Evolutionary conservation across 768 basidiomycete genomes (phyloP), one percentile per base, ranked within the genome.

Genomic region (Cubamyces lactineus): DNA sequence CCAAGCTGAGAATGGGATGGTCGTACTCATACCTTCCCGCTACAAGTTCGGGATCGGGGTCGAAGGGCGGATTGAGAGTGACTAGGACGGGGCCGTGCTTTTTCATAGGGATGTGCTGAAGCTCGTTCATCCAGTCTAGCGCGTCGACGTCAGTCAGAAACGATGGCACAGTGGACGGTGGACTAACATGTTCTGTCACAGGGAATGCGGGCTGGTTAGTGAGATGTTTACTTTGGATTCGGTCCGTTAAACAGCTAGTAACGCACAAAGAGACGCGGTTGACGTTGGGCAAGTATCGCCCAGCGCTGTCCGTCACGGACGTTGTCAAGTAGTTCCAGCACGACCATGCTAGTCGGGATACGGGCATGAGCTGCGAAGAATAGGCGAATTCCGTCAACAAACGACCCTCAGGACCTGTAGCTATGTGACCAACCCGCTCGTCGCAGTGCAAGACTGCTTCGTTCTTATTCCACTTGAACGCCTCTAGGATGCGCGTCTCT

Each of bases 321-420:
- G 73, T 76, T 0, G 87, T 86, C n/a, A 91, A 72, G 70, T 89
- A 91, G 71, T 91, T 92, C 89, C 89, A 92, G 65, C 87, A 87
- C 0, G 88, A 86, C 86, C 89, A 92, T 0, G 87, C 88, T 12
- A 75, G 64, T 19, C 81, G 75, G 50, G 77, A 76, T 58, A 76
- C 77, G 0, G 89, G 91, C 88, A 92, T 91, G 15, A 92, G 70
- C 87, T 90, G 57, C 12, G 30, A 39, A 17, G 53, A 2, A 19
- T 53, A 19, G 24, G 21, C n/a, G 6, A 28, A 30, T 5, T 28
- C 16, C 45, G 7, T 40, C n/a, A 30, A 15, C 23, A 8, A 7
- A 17, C 16, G 5, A 16, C 19, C n/a, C 34, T 48, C 42, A 24
- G 21, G 15, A 26, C 21, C n/a, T 12, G 41, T 17, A 47, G 15